Evolutionary conservation across 495 filamentous ascomycete genomes (phyloP).

Genomic region (Podospora pseudoanserina): DNA sequence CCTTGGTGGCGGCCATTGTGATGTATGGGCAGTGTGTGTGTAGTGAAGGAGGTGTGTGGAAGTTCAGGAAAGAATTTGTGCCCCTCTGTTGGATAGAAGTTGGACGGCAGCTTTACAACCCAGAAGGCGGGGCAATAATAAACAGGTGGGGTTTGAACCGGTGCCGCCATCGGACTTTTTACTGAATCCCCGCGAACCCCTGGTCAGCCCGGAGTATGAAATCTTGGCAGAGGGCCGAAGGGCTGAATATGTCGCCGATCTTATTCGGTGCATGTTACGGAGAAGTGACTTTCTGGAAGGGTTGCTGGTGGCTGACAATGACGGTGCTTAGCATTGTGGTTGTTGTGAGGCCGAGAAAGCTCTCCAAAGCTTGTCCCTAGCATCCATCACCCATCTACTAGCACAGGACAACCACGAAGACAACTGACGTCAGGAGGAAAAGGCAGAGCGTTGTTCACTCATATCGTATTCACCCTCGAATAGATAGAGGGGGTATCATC

Average conservation of each 20-base stretch:
- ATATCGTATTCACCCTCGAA: not conserved
- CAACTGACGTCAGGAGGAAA: not conserved
- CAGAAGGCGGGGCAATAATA: constrained; percentile 21
- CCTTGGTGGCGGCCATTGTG: constrained; percentile 67
- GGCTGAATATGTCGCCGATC: constrained; percentile 13
- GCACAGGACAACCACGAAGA: not conserved
- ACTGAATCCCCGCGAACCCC: not conserved
- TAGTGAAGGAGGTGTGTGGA: constrained; percentile 22
- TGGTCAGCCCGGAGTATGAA: constrained; percentile 8
- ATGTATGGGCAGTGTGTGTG: constrained; percentile 18
- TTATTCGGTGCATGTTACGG: constrained; percentile 21
- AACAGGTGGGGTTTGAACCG: constrained; percentile 20
- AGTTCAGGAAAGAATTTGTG: constrained; percentile 21
- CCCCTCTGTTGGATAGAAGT: constrained; percentile 6
- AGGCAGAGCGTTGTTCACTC: not conserved
- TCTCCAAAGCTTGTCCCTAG: not conserved
- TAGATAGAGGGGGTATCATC: not conserved
- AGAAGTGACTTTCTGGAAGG: not conserved
- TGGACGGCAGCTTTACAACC: constrained; percentile 11
- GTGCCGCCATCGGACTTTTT: constrained; percentile 24
- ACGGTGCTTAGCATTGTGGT: not conserved
- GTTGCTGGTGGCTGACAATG: not conserved
- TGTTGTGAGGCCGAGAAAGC: constrained; percentile 1
- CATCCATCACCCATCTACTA: not conserved
- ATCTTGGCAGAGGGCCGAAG: constrained; percentile 21